These are phyloP conservation scores for Fomitopsis pinicola DNA, from an alignment of 1,284 basidiomycete genomes.

Conservation along the genomic window DNA sequence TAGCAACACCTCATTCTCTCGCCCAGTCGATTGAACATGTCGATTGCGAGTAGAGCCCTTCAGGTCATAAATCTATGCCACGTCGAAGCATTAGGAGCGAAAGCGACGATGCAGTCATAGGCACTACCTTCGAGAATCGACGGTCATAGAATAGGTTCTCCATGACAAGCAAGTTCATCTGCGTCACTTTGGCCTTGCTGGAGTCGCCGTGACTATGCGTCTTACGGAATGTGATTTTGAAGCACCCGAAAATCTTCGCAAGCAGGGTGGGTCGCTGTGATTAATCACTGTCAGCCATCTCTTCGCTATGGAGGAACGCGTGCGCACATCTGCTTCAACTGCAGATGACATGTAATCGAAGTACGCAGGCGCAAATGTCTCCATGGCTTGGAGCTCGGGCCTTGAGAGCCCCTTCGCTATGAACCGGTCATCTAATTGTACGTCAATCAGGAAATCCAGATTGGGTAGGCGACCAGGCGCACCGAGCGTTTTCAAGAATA, in stretches of 20 bases:
- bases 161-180: conserved; percentile 97
- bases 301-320: neutral
- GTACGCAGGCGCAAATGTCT: conserved; percentile 96
- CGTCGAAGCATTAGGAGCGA: neutral
- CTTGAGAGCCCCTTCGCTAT: conserved; percentile 96
- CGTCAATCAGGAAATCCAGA: conserved; percentile 4
- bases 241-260: conserved; percentile 97
- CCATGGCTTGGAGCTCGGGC: conserved; percentile 91
- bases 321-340: conserved; percentile 67
- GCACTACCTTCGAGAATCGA: conserved; percentile 73
- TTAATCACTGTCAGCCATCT: conserved; percentile 7
- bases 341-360: conserved; percentile 96
- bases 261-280: conserved; percentile 87
- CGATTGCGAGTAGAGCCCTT: conserved; percentile 93
- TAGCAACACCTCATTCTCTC: conserved; percentile 88
- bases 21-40: conserved; percentile 86
- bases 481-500: conserved; percentile 95
- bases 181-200: conserved; percentile 72
- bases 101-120: neutral
- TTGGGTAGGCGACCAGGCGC: conserved; percentile 11
- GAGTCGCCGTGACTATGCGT: conserved; percentile 60
- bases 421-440: conserved; percentile 83
- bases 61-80: conserved; percentile 82
- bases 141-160: conserved; percentile 96
- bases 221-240: conserved; percentile 91